Conservation (phyloP, 202 grass and related monocot species). For the Dendrocalamus latiflorus region DNA sequence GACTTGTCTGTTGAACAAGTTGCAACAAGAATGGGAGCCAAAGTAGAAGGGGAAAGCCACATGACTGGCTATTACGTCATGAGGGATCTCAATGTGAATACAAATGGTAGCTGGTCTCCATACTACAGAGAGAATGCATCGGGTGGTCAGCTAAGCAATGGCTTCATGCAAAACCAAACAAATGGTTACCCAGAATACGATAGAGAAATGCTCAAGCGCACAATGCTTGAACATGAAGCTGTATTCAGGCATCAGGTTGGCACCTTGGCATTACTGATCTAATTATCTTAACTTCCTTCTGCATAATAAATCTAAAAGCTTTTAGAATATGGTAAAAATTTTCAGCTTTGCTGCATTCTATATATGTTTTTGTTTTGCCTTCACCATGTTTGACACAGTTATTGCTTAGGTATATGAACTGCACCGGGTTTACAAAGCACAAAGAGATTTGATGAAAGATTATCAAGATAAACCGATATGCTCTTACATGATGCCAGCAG, state of each 20-base stretch:
- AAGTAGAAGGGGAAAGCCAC: conserved; percentile 63
- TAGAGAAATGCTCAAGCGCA: conserved; percentile 73
- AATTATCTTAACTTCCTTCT: conserved; percentile 1
- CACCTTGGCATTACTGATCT: conserved; percentile 13
- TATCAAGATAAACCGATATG: conserved; percentile 42
- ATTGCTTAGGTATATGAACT: conserved; percentile 79
- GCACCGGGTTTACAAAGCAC: conserved; percentile 87
- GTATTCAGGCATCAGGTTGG: conserved; percentile 81
- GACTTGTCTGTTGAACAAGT: conserved; percentile 10
- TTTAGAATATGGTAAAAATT: not conserved
- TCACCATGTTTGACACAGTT: conserved; percentile 17
- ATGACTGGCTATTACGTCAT: conserved; percentile 43
- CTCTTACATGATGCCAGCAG: conserved; percentile 18
- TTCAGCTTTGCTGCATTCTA: not conserved
- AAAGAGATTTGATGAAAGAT: conserved; percentile 75
- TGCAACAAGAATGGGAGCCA: conserved; percentile 57
- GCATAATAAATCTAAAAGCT: conserved; percentile 4
- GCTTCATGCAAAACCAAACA: conserved; percentile 30
- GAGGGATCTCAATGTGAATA: conserved; percentile 38
- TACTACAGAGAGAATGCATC: conserved; percentile 55
- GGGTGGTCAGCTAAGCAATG: conserved; percentile 33
- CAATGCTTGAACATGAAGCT: conserved; percentile 90
- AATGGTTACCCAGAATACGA: conserved; percentile 48
- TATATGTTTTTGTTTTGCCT: conserved; percentile 8
- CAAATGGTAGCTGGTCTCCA: conserved; percentile 36